These are phyloP conservation scores for Fusarium avenaceum DNA, from an alignment of 2,329 filamentous ascomycete species.

Conservation along the genomic window DNA sequence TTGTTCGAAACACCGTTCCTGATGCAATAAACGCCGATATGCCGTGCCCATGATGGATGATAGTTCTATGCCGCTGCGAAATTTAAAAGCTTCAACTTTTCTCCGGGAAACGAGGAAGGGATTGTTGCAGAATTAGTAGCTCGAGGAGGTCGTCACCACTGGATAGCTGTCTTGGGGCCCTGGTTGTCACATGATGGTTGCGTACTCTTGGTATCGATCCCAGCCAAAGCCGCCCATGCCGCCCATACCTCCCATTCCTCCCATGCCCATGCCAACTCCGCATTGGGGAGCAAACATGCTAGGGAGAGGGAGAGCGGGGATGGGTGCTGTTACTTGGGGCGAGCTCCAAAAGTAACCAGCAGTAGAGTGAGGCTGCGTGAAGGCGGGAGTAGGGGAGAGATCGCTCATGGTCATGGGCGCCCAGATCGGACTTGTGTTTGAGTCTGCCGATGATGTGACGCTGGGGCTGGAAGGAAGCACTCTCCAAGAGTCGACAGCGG, in stretches of 20 bases:
- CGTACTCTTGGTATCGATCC: slow-evolving; percentile 87
- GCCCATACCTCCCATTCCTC: slow-evolving; percentile 71
- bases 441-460: slow-evolving; percentile 80
- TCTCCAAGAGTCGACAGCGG: slow-evolving; percentile 87
- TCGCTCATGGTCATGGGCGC: slow-evolving; percentile 81
- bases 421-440: slow-evolving; percentile 79
- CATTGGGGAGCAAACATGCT: slow-evolving; percentile 90
- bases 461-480: slow-evolving; percentile 90
- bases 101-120: slow-evolving; percentile 53
- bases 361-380: slow-evolving; percentile 78
- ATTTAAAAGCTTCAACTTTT: slow-evolving; percentile 52
- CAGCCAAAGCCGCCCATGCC: slow-evolving; percentile 82
- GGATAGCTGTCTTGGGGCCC: slow-evolving; percentile 62
- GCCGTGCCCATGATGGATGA: slow-evolving; percentile 53
- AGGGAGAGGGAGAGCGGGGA: slow-evolving; percentile 83
- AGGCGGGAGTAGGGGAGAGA: slow-evolving; percentile 83
- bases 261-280: slow-evolving; percentile 81
- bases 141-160: slow-evolving; percentile 63
- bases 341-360: slow-evolving; percentile 84
- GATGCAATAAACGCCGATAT: slow-evolving; percentile 61
- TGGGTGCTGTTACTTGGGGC: slow-evolving; percentile 78
- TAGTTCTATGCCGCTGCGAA: slow-evolving; percentile 57
- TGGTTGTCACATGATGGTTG: slow-evolving; percentile 87
- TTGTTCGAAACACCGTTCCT: slow-evolving; percentile 58
- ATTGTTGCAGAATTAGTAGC: slow-evolving; percentile 56